Evolutionary conservation across 2,329 filamentous ascomycete genomes (phyloP).

Genomic region (Penicillium sp.): DNA sequence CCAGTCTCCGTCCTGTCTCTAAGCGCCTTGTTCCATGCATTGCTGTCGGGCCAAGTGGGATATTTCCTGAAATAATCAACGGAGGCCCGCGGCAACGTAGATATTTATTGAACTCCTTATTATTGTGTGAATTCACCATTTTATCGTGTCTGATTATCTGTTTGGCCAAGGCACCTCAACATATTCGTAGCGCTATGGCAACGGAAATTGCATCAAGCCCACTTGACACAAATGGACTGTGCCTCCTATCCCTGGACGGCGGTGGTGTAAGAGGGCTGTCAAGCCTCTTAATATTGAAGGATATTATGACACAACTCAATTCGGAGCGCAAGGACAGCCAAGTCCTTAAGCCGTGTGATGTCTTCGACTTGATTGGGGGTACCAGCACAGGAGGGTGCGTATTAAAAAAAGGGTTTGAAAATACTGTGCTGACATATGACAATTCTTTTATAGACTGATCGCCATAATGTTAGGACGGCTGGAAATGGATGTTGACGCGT

Average conservation of each 20-base stretch:
- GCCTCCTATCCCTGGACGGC: constrained; percentile 33
- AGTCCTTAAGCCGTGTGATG: constrained; percentile 20
- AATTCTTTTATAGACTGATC: constrained; percentile 31
- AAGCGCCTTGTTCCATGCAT: constrained; percentile 4
- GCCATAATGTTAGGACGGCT: constrained; percentile 41
- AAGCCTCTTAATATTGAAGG: constrained; percentile 34
- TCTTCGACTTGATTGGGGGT: constrained; percentile 23
- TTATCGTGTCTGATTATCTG: background rate
- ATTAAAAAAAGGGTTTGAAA: no score
- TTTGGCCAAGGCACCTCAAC: background rate
- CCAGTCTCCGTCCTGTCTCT: background rate
- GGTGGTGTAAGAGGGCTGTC: constrained; percentile 44
- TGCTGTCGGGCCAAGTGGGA: background rate
- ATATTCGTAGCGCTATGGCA: background rate
- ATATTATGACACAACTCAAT: constrained; percentile 35
- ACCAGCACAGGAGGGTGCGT: constrained; percentile 29
- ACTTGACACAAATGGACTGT: constrained; percentile 11
- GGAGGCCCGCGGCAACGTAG: no score
- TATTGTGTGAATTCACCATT: background rate
- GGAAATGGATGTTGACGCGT: constrained; percentile 34
- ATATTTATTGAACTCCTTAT: background rate
- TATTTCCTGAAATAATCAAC: background rate
- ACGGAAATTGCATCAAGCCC: background rate
- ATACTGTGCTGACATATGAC: background rate
- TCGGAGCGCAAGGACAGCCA: constrained; percentile 8